Conservation (phyloP, 805 yeast species). For the Sugiyamaella americana region DNA sequence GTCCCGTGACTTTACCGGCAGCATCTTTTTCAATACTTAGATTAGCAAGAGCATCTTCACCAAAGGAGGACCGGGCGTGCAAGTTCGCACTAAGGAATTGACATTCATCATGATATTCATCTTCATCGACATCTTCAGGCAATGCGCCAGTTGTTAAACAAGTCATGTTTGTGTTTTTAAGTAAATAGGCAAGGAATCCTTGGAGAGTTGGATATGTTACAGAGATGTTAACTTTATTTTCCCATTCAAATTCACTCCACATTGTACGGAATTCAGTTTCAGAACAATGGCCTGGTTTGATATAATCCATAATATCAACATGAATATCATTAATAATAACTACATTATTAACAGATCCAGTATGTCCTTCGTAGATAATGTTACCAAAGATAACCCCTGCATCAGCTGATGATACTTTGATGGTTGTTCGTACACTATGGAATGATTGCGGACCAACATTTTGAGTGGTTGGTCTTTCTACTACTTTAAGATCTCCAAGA, state of each 20-base stretch:
- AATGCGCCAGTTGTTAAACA: constrained; percentile 91
- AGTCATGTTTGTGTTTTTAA: constrained; percentile 86
- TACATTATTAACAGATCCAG: constrained; percentile 80
- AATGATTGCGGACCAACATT: constrained; percentile 98
- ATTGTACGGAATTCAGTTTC: constrained; percentile 88
- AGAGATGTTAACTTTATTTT: constrained; percentile 82
- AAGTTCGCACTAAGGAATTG: constrained; percentile 90
- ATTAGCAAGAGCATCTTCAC: constrained; percentile 96
- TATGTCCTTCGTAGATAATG: constrained; percentile 92
- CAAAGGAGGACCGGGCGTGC: constrained; percentile 87
- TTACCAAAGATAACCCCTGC: constrained; percentile 98
- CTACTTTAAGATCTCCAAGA: constrained; percentile 89
- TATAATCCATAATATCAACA: constrained; percentile 95
- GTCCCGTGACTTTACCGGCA: constrained; percentile 74
- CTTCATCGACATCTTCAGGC: constrained; percentile 14
- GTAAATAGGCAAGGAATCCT: constrained; percentile 68
- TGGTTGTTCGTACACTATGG: constrained; percentile 79
- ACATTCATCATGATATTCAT: constrained; percentile 44
- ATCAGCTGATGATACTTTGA: constrained; percentile 94
- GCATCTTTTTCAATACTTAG: constrained; percentile 81
- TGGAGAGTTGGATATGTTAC: constrained; percentile 53
- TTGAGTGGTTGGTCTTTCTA: constrained; percentile 82
- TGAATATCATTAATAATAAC: constrained; percentile 92
- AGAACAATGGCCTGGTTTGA: constrained; percentile 86
- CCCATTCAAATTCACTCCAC: constrained; percentile 99